phyloP scores from a whole-genome alignment of 1,139 yeast genomes.

The Lodderomyces metapsilosis region DNA sequence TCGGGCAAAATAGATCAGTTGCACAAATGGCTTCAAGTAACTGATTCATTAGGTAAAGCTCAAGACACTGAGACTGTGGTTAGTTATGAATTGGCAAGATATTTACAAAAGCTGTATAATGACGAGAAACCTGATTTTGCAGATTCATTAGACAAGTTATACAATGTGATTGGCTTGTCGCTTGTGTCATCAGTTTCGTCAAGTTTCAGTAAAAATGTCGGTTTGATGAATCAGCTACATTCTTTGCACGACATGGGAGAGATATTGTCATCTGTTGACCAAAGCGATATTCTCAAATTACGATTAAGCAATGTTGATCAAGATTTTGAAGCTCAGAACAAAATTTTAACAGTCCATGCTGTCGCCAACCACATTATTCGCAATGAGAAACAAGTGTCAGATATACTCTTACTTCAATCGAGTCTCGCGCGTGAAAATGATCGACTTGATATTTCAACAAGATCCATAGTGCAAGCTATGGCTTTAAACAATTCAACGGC shows the following conservation, averaged over 20 bases:
- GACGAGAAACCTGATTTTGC: constrained; percentile 29
- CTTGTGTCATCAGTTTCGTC: constrained; percentile 62
- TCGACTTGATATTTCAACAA: constrained; percentile 72
- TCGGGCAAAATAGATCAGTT: constrained; percentile 56
- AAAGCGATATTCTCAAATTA: constrained; percentile 25
- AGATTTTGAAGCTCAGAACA: constrained; percentile 63
- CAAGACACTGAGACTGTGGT: constrained; percentile 57
- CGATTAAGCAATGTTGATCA: constrained; percentile 56
- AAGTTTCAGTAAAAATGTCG: constrained; percentile 58
- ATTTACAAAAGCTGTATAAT: constrained; percentile 44
- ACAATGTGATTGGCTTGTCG: constrained; percentile 56
- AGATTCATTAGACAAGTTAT: constrained; percentile 49
- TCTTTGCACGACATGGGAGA: constrained; percentile 61
- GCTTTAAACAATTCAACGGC: constrained; percentile 51
- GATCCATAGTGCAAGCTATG: constrained; percentile 69
- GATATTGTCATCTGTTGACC: constrained; percentile 21
- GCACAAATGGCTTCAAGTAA: constrained; percentile 52
- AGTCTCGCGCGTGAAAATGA: constrained; percentile 66
- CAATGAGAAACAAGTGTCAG: constrained; percentile 30
- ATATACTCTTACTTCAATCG: constrained; percentile 61
- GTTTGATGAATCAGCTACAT: constrained; percentile 63
- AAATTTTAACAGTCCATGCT: constrained; percentile 56
- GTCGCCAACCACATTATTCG: constrained; percentile 50
- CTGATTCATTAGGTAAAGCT: constrained; percentile 34
- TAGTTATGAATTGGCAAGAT: constrained; percentile 65